A percentile compares a stretch with the other conserved stretches of the same genome.
Evolutionary conservation across 2,329 filamentous ascomycete species (phyloP).

Genomic region (Penicillium janthinellum): DNA sequence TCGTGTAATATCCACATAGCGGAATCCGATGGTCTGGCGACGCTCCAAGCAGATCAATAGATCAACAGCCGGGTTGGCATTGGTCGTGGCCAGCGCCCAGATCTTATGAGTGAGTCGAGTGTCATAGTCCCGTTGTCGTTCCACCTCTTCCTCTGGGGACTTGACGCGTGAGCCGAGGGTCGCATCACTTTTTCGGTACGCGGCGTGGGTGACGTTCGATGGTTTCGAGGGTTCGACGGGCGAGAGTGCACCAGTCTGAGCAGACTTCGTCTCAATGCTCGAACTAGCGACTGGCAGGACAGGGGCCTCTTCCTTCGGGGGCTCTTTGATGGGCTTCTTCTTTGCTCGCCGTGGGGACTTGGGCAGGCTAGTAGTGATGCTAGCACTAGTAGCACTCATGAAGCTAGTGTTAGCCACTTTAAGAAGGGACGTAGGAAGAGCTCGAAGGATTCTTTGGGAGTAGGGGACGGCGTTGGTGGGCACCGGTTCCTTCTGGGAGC

Average conservation of each 20-base stretch:
- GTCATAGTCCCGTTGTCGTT: slow-evolving; percentile 64
- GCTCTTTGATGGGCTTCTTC: slow-evolving; percentile 54
- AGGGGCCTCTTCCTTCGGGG: slow-evolving; percentile 41
- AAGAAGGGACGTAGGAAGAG: slow-evolving; percentile 84
- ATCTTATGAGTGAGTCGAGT: slow-evolving; percentile 85
- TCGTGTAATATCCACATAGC: slow-evolving; percentile 92
- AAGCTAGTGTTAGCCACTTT: slow-evolving; percentile 96
- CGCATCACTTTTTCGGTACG: slow-evolving; percentile 24
- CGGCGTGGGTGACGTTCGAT: slow-evolving; percentile 18
- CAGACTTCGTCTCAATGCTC: slow-evolving; percentile 16
- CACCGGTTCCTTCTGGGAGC: slow-evolving; percentile 70
- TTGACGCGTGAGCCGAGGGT: slow-evolving; percentile 26
- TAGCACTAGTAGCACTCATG: slow-evolving; percentile 87
- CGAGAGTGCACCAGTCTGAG: slow-evolving; percentile 23
- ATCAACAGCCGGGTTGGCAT: slow-evolving; percentile 92
- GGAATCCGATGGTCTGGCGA: slow-evolving; percentile 87
- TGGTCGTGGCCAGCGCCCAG: slow-evolving; percentile 87
- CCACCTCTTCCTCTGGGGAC: slow-evolving; percentile 33
- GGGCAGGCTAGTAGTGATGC: slow-evolving; percentile 75
- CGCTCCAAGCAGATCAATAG: slow-evolving; percentile 90
- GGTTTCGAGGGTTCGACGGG: slow-evolving; percentile 22
- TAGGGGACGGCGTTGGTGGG: slow-evolving; percentile 87
- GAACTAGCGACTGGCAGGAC: slow-evolving; percentile 51
- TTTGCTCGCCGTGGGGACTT: slow-evolving; percentile 65
- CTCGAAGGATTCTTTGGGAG: slow-evolving; percentile 85